Conservation (phyloP, 2,329 filamentous ascomycete species). For the Epichloe brachyelytri region DNA sequence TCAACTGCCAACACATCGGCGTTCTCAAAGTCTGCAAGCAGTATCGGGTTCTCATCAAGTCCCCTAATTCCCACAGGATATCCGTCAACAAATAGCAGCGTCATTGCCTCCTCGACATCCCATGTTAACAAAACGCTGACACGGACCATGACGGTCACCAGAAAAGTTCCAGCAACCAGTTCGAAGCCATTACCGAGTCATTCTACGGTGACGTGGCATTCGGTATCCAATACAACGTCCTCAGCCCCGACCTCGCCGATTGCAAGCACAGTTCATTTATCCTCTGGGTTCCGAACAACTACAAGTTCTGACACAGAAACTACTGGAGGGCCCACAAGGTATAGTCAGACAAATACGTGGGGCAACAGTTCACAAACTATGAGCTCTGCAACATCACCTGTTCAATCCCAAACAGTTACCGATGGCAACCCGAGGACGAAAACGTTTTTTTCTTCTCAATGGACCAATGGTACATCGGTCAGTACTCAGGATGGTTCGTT, state of each 20-base stretch:
- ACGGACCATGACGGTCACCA: not conserved
- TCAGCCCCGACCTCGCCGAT: not conserved
- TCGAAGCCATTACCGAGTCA: not conserved
- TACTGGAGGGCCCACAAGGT: not conserved
- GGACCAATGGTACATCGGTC: constrained; percentile 1
- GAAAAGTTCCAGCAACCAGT: not conserved
- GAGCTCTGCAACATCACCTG: not conserved
- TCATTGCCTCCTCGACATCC: not conserved
- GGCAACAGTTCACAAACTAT: not conserved
- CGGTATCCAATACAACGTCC: not conserved
- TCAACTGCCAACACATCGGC: not conserved
- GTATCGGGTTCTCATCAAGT: not conserved
- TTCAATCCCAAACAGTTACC: not conserved
- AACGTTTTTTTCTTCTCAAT: constrained; percentile 4
- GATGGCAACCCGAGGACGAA: constrained; percentile 3
- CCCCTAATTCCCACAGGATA: not conserved
- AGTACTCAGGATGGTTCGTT: not conserved
- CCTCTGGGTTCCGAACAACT: not conserved
- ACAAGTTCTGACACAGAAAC: not conserved
- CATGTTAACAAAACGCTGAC: not conserved
- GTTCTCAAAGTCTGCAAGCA: not conserved
- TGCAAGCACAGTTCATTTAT: not conserved
- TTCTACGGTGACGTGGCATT: not conserved
- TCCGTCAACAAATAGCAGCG: not conserved
- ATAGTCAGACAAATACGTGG: not conserved